phyloP scores from a whole-genome alignment of 2,329 filamentous ascomycete genomes.

The Aspergillus pseudoterreus region DNA sequence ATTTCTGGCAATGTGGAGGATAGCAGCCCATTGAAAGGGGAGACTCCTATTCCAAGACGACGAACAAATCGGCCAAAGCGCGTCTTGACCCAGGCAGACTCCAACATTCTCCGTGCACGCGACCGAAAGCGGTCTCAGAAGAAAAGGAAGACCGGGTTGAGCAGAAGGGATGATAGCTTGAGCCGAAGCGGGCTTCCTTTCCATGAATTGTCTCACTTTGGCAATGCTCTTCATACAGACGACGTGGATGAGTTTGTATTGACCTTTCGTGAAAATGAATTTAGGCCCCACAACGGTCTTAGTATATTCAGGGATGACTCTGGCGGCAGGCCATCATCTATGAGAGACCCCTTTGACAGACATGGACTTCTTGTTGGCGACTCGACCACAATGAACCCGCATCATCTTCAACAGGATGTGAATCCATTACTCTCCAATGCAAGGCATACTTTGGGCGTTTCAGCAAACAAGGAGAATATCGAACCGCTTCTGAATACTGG shows the following conservation, averaged over 20 bases:
- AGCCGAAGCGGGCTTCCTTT: constrained; percentile 1
- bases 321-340: neutral
- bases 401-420: neutral
- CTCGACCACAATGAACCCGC: neutral
- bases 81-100: constrained; percentile 28
- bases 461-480: constrained; percentile 37
- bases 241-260: neutral
- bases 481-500: constrained; percentile 29
- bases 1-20: constrained; percentile 49
- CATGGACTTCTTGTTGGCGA: neutral
- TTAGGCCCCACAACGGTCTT: neutral
- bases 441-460: constrained; percentile 9
- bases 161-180: constrained; percentile 4
- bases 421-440: neutral
- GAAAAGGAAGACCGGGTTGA: constrained; percentile 11
- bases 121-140: constrained; percentile 22
- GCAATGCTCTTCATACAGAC: neutral
- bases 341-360: neutral
- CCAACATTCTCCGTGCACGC: constrained; percentile 29
- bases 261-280: neutral
- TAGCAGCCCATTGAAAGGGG: constrained; percentile 44
- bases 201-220: neutral
- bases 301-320: neutral
- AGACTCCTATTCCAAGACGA: constrained; percentile 40
- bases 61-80: constrained; percentile 29